Evolutionary conservation across 1,284 basidiomycete species (phyloP), one percentile per base, ranked within the genome.

Genomic region (Apiotrichum siamense): DNA sequence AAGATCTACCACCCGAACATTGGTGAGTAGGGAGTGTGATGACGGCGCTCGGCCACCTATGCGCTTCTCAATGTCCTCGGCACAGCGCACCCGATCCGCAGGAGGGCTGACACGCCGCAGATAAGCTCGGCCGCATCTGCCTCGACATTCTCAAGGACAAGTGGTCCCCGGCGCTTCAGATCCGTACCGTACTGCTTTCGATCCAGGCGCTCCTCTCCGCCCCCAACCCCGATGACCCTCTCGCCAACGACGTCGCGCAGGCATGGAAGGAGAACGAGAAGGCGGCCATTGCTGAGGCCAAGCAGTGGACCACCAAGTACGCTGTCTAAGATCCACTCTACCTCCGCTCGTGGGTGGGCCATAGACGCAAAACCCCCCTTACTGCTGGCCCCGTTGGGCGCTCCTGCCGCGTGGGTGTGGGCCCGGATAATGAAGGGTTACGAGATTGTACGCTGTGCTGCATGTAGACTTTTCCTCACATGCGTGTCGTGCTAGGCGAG

Each of bases 1-100:
- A 96, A 94, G 85, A 96, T 98, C 79, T 98, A 99, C 79, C 96
- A 99, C 76, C 96, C 96, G 32, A 99, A 99, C 76, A 99, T 99
- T 75, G 93, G 92, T 94, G 67, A 66, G 75, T 66, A 17, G 7
- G 18, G n/a, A n/a, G n/a, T n/a, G n/a, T n/a, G n/a, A n/a, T n/a
- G n/a, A n/a, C n/a, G n/a, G n/a, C n/a, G n/a, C n/a, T n/a, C n/a
- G n/a, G n/a, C n/a, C n/a, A n/a, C n/a, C n/a, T n/a, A n/a, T n/a
- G n/a, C n/a, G n/a, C n/a, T n/a, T n/a, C n/a, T n/a, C n/a, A n/a
- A n/a, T n/a, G n/a, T n/a, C n/a, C n/a, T n/a, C n/a, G n/a, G n/a
- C n/a, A n/a, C n/a, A n/a, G n/a, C n/a, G n/a, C n/a, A n/a, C n/a
- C n/a, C n/a, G n/a, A n/a, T n/a, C n/a, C n/a, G n/a, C n/a, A n/a